Base-by-base conservation (phyloP, 441 rosid species). In the Rhodomyrtus psidioides region DNA sequence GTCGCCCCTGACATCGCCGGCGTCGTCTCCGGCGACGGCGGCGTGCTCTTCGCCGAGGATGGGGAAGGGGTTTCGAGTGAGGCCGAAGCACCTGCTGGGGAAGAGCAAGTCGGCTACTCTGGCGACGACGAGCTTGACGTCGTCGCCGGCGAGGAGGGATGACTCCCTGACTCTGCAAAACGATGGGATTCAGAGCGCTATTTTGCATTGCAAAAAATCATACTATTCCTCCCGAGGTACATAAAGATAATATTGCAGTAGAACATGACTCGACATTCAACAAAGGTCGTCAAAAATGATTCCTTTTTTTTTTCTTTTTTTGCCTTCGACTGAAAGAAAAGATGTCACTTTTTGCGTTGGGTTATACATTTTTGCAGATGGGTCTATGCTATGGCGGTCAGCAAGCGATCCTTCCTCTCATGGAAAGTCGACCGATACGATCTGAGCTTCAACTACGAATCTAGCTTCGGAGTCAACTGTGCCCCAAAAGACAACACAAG, bases 181-280 rank as follows among this genome's bases (percentile, higher is more conserved):
- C 82, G 97, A 94, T 88, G 94, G 94, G 85, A 94, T 94, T 86
- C 93, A 94, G 81, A 89, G 94, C 81, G 95, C 97, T 70, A 94
- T 94, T 86, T 90, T 93, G 51, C 97, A 94, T 82, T 94, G 97
- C 93, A 94, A 94, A 89, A 92, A 86, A 56, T 93, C 95, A 23
- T 93, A 92, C 87, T 91, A 91, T 26, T 91, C 94, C 55, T 92
- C 92, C 0, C 89, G 92, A 91, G 94, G 95, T 93, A 87, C 8
- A 23, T 46, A 54, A 19, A 15, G 34, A 53, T 81, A 57, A 21
- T 17, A 2, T 16, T 53, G 28, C 34, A 23, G 59, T 60, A 54
- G 46, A 44, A 2, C 46, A 24, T 53, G 34, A 62, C 53, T 28
- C 6, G 9, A 55, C 51, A 5, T 84, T 23, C 44, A 27, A 42